Conservation (phyloP, 2,329 filamentous ascomycete genomes). For the Phialemoniopsis sp. region DNA sequence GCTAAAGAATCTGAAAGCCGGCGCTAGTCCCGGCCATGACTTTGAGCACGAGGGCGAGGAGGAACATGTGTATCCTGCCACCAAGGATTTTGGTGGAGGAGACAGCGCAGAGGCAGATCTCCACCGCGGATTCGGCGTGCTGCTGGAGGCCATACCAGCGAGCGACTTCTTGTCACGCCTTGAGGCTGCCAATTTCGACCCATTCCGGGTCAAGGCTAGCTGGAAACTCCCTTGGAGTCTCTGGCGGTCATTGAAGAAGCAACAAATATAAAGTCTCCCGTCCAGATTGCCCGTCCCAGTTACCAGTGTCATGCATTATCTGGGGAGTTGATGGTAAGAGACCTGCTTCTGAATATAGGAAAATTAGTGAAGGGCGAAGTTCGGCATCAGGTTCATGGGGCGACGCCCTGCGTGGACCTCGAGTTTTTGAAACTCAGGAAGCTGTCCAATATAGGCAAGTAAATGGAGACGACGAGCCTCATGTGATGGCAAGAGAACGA, state of each 20-base stretch:
- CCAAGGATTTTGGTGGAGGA: slow-evolving; percentile 18
- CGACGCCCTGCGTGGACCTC: too few species aligned
- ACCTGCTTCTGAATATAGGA: too few species aligned
- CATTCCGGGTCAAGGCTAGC: slow-evolving; percentile 61
- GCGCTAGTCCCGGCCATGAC: slow-evolving; percentile 73
- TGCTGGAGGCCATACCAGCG: slow-evolving; percentile 77
- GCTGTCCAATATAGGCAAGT: too few species aligned
- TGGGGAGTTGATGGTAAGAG: too few species aligned
- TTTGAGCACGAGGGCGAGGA: slow-evolving; percentile 84
- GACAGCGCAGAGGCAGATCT: slow-evolving; percentile 35
- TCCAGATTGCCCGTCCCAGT: too few species aligned
- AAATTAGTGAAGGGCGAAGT: too few species aligned
- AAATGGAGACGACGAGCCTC: too few species aligned
- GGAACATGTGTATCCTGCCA: slow-evolving; percentile 51
- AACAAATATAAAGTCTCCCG: slow-evolving; percentile 32
- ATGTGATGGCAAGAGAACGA: too few species aligned
- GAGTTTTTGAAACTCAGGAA: too few species aligned
- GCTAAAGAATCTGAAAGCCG: slow-evolving; percentile 73
- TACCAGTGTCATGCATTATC: too few species aligned
- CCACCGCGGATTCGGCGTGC: slow-evolving; percentile 66
- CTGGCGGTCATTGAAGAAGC: slow-evolving; percentile 47
- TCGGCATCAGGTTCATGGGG: too few species aligned
- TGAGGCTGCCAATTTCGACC: slow-evolving; percentile 80
- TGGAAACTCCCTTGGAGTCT: slow-evolving; percentile 86
- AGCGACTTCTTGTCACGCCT: slow-evolving; percentile 74